Percentiles rank a stretch among this genome's conserved stretches.
Conservation (phyloP, 352 stramenopile genomes). For the Aphanomyces astaci region DNA sequence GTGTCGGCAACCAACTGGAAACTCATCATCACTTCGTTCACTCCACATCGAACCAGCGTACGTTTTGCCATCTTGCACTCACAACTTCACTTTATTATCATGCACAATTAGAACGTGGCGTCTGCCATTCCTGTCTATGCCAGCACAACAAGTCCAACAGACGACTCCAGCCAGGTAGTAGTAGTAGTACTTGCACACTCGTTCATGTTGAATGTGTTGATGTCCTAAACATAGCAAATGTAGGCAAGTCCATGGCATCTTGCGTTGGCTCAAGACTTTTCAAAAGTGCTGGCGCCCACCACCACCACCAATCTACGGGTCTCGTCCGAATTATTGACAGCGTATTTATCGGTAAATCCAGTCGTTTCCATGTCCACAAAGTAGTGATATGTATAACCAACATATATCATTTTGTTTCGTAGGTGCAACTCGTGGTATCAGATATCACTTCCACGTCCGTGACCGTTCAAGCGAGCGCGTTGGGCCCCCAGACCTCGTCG, state of each 20-base stretch:
- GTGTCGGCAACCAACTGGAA: not conserved
- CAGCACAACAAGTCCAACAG: not conserved
- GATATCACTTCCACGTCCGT: not conserved
- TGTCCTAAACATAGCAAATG: no score
- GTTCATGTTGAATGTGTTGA: no score
- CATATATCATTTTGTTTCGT: not conserved
- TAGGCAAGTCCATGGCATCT: not conserved
- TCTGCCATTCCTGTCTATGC: not conserved
- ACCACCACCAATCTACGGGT: not conserved
- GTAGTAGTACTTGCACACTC: no score
- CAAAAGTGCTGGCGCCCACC: not conserved
- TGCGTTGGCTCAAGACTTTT: not conserved
- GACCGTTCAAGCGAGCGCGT: not conserved
- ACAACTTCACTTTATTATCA: not conserved
- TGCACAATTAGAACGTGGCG: not conserved
- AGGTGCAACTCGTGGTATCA: constrained; percentile 6
- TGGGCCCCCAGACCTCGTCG: not conserved
- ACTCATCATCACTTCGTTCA: not conserved
- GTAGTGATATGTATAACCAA: no score
- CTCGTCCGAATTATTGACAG: no score
- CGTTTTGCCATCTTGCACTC: no score
- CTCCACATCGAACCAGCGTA: no score
- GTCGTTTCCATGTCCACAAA: no score
- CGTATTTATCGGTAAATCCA: not conserved
- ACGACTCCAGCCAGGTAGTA: no score